Percentiles rank a stretch among this genome's conserved stretches.
These are phyloP conservation scores for Naganishia kalamii DNA, from an alignment of 768 basidiomycete species.

Conservation along the genomic window DNA sequence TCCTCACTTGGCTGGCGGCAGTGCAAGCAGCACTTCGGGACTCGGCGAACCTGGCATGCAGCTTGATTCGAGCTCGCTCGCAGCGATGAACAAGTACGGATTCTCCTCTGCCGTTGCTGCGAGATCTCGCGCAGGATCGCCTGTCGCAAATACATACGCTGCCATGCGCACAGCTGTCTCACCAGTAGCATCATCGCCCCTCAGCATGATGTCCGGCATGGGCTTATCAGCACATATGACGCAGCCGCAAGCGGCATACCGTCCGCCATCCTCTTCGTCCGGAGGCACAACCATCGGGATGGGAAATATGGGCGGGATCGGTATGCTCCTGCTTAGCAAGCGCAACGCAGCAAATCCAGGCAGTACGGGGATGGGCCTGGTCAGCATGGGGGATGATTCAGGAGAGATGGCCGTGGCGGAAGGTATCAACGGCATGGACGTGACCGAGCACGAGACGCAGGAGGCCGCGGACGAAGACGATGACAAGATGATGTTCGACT, in stretches of 20 bases:
- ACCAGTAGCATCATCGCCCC: conserved; percentile 23
- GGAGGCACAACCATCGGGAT: conserved; percentile 18
- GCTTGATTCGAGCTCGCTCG: neutral
- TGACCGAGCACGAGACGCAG: conserved; percentile 54
- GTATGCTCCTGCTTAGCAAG: conserved; percentile 70
- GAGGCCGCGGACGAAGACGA: conserved; percentile 19
- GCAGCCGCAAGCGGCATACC: conserved; percentile 3
- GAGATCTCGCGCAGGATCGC: conserved; percentile 19
- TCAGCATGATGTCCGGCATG: conserved; percentile 19
- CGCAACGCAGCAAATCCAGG: conserved; percentile 15
- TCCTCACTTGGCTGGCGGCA: neutral
- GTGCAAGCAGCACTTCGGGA: neutral
- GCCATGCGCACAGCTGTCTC: conserved; percentile 22
- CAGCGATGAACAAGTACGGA: conserved; percentile 11
- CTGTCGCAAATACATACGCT: conserved; percentile 11
- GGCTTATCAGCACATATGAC: neutral
- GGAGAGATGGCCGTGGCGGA: conserved; percentile 47
- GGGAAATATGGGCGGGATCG: conserved; percentile 63
- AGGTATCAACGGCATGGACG: conserved; percentile 65
- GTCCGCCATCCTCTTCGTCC: conserved; percentile 11
- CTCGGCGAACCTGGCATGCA: neutral
- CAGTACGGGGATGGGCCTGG: conserved; percentile 19
- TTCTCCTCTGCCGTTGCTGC: conserved; percentile 1
- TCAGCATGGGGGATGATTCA: conserved; percentile 7
- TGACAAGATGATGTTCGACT: conserved; percentile 20